phyloP scores from a whole-genome alignment of 1,139 yeast species.

The Scheffersomyces parashehatae region DNA sequence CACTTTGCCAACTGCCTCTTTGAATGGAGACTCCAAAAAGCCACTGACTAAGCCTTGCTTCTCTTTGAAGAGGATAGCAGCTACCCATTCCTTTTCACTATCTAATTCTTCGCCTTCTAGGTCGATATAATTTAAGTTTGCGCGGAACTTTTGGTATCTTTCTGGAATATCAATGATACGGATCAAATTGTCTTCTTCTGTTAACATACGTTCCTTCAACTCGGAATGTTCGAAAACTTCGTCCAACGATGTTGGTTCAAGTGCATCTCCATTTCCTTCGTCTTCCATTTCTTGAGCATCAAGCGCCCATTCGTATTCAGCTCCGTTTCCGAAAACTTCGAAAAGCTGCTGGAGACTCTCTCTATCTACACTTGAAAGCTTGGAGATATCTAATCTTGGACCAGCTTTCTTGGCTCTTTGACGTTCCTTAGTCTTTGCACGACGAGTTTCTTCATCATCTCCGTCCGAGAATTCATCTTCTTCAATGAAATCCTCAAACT shows the following conservation, averaged over 20 bases:
- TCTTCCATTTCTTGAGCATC: conserved; percentile 81
- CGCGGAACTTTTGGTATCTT: conserved; percentile 78
- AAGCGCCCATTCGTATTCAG: conserved; percentile 96
- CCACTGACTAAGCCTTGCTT: conserved; percentile 39
- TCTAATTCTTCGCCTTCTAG: conserved; percentile 68
- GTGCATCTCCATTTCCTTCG: conserved; percentile 53
- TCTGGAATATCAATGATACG: conserved; percentile 91
- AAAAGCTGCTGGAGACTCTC: conserved; percentile 91
- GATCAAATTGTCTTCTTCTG: conserved; percentile 88
- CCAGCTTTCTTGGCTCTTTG: conserved; percentile 41
- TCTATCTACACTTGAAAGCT: conserved; percentile 78
- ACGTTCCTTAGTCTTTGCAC: conserved; percentile 37
- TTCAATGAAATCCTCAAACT: conserved; percentile 94
- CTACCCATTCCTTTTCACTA: conserved; percentile 79
- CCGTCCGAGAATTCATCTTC: conserved; percentile 96
- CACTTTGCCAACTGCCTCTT: conserved; percentile 70
- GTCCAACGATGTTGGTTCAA: conserved; percentile 64
- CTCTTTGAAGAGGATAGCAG: conserved; percentile 55
- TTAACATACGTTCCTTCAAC: conserved; percentile 83
- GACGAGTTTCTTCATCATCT: conserved; percentile 62
- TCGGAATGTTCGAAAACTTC: conserved; percentile 96
- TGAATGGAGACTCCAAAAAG: conserved; percentile 58
- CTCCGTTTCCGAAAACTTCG: conserved; percentile 97
- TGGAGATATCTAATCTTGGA: conserved; percentile 52
- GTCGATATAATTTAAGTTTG: conserved; percentile 62